These are phyloP conservation scores for Cyclanthera cordifolia DNA, from an alignment of 306 rosid species.

Conservation along the genomic window DNA sequence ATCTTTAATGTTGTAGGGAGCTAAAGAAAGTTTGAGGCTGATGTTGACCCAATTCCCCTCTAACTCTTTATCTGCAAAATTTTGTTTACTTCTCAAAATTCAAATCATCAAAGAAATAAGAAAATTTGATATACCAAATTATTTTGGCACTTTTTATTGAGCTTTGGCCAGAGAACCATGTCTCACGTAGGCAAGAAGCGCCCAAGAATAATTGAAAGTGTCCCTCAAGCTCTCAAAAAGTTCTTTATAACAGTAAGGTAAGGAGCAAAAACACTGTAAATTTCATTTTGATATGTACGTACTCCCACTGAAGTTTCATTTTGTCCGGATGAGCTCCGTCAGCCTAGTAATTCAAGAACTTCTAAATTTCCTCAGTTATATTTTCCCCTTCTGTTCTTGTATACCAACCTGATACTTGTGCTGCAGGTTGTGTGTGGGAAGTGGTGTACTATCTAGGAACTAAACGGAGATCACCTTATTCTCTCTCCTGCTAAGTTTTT, in stretches of 20 bases:
- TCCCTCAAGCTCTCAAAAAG: background rate
- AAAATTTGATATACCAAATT: background rate
- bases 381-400: background rate
- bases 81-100: background rate
- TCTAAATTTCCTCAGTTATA: background rate
- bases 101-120: background rate
- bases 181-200: background rate
- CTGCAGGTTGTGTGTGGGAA: background rate
- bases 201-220: background rate
- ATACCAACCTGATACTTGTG: background rate
- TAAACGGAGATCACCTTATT: background rate
- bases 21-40: background rate
- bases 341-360: background rate
- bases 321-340: background rate
- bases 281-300: background rate
- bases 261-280: background rate
- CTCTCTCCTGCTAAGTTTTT: constrained; percentile 1
- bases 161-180: background rate
- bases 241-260: background rate
- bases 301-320: background rate
- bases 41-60: background rate
- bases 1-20: background rate
- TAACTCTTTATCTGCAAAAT: background rate
- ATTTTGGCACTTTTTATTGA: background rate
- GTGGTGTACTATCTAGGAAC: background rate